Evolutionary conservation across 129 eudicot genomes (phyloP).

Genomic region (sunflower (Helianthus annuus)): DNA sequence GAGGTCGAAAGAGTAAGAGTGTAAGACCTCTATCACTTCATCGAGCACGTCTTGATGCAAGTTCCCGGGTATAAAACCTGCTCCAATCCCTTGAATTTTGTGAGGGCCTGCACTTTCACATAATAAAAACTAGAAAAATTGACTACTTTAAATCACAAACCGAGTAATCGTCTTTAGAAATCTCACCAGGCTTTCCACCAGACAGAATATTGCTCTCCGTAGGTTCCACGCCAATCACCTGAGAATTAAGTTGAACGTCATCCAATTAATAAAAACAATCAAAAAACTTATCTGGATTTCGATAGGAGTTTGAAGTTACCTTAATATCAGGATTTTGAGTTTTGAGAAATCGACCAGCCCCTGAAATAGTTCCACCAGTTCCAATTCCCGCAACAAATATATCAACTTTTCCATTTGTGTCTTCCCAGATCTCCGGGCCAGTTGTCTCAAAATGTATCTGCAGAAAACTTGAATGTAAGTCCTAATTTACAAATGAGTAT

Average conservation of each 20-base stretch:
- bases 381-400: conserved; percentile 98
- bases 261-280: background rate
- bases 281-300: background rate
- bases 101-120: conserved; percentile 94
- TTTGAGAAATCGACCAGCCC: conserved; percentile 85
- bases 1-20: too few species aligned
- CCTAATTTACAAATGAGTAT: conserved; percentile 1
- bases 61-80: conserved; percentile 97
- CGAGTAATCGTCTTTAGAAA: conserved; percentile 5
- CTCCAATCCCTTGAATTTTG: conserved; percentile 99
- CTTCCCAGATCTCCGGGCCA: conserved; percentile 99
- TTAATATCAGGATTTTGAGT: conserved; percentile 63
- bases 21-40: conserved; percentile 92
- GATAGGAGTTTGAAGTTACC: conserved; percentile 41
- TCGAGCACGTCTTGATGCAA: conserved; percentile 81
- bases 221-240: conserved; percentile 97
- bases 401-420: conserved; percentile 92
- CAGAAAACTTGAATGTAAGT: conserved; percentile 20
- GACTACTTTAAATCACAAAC: conserved; percentile 22
- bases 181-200: conserved; percentile 98
- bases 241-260: conserved; percentile 4
- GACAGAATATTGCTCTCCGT: conserved; percentile 91
- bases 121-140: conserved; percentile 45
- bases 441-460: conserved; percentile 98
- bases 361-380: conserved; percentile 96